Base-by-base conservation (phyloP, 1,284 basidiomycete species). In the Xerocomus minutiporus region DNA sequence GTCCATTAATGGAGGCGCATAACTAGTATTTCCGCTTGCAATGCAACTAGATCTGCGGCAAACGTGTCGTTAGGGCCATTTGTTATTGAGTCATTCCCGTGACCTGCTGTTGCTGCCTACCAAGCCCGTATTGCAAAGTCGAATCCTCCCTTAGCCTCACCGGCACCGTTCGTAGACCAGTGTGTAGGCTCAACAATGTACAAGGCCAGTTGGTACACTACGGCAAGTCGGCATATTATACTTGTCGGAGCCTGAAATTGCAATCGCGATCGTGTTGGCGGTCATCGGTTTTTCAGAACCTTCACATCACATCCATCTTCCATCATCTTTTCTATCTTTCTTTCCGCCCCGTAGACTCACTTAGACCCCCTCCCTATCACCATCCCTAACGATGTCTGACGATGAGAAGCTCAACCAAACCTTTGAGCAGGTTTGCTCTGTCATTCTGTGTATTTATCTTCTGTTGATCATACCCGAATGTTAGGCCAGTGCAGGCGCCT, bases 391-490 rank as follows among this genome's bases (percentile, higher is more conserved):
- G 76, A 93, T 92, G 90, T 88, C 88, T 69, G 91, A 95, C 81
- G 86, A 92, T 74, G 92, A 95, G 78, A 88, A 94, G 76, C 91
- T 96, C 80, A 83, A 96, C 71, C 87, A 93, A 71, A 84, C 80
- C 71, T 95, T 97, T 71, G 91, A 96, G 80, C 76, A 81, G 80
- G 86, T 84, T 34, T 47, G 64, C 60, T 11, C 15, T 32, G 40
- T 46, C 28, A 49, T 54, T 54, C 46, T 61, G 50, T 52, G 53
- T 20, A 17, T 49, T 52, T 51, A 58, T 59, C 57, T 40, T 45
- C 5, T 28, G 44, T 50, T 59, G 55, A 69, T 67, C 62, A 17
- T 38, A 46, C 39, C 17, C 54, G 41, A 49, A 59, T 42, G 58
- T 31, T 56, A 88, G 84, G 82, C 81, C 66, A 78, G 70, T 68